Percentiles rank a stretch among this genome's conserved stretches.
Conservation (phyloP, 306 rosid species). For the Fragaria vesca region DNA sequence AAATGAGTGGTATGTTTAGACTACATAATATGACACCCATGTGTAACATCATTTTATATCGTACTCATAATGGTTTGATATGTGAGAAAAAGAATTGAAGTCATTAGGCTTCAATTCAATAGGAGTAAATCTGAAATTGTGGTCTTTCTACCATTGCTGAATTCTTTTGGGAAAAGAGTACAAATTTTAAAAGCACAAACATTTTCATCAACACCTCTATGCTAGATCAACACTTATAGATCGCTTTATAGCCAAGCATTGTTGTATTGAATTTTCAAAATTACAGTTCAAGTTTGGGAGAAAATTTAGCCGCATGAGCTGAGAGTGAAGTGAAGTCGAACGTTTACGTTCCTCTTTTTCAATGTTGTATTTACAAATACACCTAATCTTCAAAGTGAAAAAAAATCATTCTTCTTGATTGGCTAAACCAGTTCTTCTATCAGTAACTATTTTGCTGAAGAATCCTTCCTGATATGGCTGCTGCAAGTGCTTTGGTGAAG, state of each 20-base stretch:
- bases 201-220: neutral
- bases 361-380: slow-evolving; percentile 62
- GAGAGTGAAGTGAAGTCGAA: slow-evolving; percentile 31
- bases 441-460: slow-evolving; percentile 32
- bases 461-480: slow-evolving; percentile 86
- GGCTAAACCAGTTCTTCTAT: slow-evolving; percentile 22
- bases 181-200: neutral
- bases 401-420: slow-evolving; percentile 11
- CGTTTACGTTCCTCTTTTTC: slow-evolving; percentile 18
- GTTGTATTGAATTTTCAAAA: neutral
- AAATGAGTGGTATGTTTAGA: neutral
- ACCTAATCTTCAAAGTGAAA: slow-evolving; percentile 29
- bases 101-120: too few relatives aligned
- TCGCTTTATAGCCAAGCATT: neutral
- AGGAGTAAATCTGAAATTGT: neutral
- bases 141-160: neutral
- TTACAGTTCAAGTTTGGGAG: neutral
- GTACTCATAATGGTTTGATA: neutral
- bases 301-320: slow-evolving; percentile 21
- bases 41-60: neutral
- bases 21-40: neutral
- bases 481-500: slow-evolving; percentile 87
- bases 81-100: too few relatives aligned
- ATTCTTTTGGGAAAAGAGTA: neutral
- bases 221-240: slow-evolving; percentile 1